Evolutionary conservation across 192 early-diverging fungal genomes (phyloP).

Genomic region (Backusella westeae): DNA sequence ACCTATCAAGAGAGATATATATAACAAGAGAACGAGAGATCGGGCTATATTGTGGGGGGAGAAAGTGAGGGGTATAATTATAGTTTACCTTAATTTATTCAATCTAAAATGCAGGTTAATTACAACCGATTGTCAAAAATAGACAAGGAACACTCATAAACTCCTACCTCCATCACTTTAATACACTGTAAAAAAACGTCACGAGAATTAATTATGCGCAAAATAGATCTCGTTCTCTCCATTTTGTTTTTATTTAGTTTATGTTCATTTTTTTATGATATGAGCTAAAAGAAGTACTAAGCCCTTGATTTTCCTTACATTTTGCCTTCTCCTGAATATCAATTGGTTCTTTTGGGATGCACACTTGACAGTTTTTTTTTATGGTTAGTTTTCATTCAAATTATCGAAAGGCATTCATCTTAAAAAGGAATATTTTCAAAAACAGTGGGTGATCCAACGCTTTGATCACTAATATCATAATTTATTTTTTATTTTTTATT

Average conservation of each 20-base stretch:
- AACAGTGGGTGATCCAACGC: neutral
- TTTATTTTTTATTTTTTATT: conserved; percentile 5
- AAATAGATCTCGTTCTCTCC: neutral
- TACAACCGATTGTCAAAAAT: conserved; percentile 5
- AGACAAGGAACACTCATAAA: neutral
- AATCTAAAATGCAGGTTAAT: conserved; percentile 5
- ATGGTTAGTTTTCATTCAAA: conserved; percentile 7
- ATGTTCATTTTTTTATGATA: neutral
- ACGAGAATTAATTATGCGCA: conserved; percentile 4
- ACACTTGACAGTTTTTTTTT: conserved; percentile 12
- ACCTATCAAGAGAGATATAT: neutral
- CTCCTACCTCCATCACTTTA: neutral
- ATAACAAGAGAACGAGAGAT: neutral
- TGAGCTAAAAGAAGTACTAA: neutral
- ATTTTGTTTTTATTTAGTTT: neutral
- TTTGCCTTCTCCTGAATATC: conserved; percentile 4
- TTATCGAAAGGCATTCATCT: neutral
- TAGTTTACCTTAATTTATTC: neutral
- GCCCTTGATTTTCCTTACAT: conserved; percentile 17
- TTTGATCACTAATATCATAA: neutral
- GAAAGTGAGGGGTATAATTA: neutral
- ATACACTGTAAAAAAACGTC: neutral
- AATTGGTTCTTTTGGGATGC: conserved; percentile 6
- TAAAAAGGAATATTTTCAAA: conserved; percentile 4
- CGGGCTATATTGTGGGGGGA: neutral